Base-by-base conservation (phyloP, 1,284 basidiomycete species). In the Melampsora abietis-canadensis region DNA sequence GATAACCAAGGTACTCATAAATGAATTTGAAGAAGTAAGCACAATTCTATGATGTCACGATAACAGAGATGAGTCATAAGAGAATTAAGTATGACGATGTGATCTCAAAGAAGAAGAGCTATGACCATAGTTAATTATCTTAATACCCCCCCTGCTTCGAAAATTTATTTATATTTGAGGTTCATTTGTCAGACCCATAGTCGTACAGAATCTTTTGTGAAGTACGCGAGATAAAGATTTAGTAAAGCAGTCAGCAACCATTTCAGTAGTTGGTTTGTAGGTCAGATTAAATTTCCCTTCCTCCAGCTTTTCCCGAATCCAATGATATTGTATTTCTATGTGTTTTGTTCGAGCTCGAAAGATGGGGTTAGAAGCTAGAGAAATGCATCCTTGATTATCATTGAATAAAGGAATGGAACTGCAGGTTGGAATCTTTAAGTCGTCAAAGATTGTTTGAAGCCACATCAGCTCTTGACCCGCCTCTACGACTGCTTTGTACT, bases 381-480 rank as follows among this genome's bases (percentile, higher is more conserved):
- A 62, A 31, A 85, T 82, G 0, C 83, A 78, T 0, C 81, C 78
- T 12, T 79, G 75, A 76, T 85, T 86, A 77, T 86, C 84, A 12
- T 76, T 73, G 31, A 76, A 76, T 12, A 85, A 68, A 0, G 75
- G 34, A 34, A 34, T 34, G 34, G 34, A 4, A 12, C 14, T 12
- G 12, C 4, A 12, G 21, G 5, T 5, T 4, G 21, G 48, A 19
- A 51, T 24, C 4, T 51, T 19, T 12, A 51, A 51, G 48, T 24
- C 19, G 12, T 46, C 31, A 1, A 65, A 12, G 6, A 72, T 24
- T 17, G 62, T 62, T 12, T 46, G 27, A 2, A 63, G 4, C 68
- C 68, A 70, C 1, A 57, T 14, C 5, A 54, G 10, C 54, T 70
- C 46, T 19, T 70, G 57, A 19, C 54, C 44, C 15, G 31, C 60